Conservation (phyloP, 2,329 filamentous ascomycete species). For the Rhynchosporium graminicola region DNA sequence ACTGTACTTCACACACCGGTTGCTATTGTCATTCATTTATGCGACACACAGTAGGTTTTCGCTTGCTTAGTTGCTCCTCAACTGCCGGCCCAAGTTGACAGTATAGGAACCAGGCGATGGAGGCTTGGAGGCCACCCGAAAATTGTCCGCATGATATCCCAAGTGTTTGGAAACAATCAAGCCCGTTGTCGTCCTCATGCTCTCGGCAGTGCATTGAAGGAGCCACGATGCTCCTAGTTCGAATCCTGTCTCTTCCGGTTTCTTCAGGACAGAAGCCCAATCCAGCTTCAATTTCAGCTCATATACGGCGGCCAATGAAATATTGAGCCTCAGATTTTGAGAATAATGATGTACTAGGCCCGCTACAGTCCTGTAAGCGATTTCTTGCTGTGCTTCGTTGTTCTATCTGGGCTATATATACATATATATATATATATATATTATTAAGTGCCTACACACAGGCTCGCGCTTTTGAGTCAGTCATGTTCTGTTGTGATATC, state of each 20-base stretch:
- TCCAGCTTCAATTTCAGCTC: no score
- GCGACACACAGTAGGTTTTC: constrained; percentile 22
- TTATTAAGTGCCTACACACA: no score
- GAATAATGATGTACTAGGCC: no score
- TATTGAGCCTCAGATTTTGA: no score
- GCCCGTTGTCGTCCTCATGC: constrained; percentile 28
- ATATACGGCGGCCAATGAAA: no score
- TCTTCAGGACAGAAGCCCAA: neutral
- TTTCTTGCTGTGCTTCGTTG: no score
- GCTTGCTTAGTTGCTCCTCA: constrained; percentile 14
- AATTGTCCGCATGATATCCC: constrained; percentile 27
- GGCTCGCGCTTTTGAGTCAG: no score
- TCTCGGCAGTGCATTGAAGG: constrained; percentile 21
- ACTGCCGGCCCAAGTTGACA: constrained; percentile 14
- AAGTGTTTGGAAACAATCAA: constrained; percentile 29
- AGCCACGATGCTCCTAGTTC: neutral
- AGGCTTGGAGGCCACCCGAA: constrained; percentile 1
- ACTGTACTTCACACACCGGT: neutral
- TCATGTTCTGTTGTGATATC: no score
- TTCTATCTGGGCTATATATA: no score
- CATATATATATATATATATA: no score
- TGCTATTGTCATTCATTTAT: constrained; percentile 15
- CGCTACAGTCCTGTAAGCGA: no score
- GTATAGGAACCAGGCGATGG: constrained; percentile 1
- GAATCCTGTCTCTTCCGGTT: neutral